phyloP scores from a whole-genome alignment of 768 basidiomycete species.

The Boletus rubropictus region DNA sequence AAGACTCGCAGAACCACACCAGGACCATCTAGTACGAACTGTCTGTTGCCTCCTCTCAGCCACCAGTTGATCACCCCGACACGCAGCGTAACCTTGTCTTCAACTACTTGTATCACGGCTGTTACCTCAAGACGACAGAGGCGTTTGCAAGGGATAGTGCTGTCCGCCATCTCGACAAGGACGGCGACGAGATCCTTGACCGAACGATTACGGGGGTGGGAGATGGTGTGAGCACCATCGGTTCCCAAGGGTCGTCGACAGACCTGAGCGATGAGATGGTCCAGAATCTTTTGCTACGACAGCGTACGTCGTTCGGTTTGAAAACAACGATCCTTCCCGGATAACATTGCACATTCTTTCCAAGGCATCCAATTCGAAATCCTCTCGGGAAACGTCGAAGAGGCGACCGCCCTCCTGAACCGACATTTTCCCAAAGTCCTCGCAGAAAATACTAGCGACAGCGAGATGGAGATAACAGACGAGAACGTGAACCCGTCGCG shows the following conservation, averaged over 20 bases:
- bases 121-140: conserved; percentile 64
- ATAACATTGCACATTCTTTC: conserved; percentile 1
- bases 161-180: conserved; percentile 57
- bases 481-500: conserved; percentile 29
- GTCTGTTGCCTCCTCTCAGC: neutral
- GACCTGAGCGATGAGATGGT: conserved; percentile 37
- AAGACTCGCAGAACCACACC: conserved; percentile 30
- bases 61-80: conserved; percentile 3
- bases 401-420: conserved; percentile 62
- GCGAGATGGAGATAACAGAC: conserved; percentile 16
- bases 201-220: conserved; percentile 16
- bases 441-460: conserved; percentile 16
- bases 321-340: neutral
- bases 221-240: neutral
- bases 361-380: conserved; percentile 67
- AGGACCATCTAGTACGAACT: conserved; percentile 41
- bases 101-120: conserved; percentile 71
- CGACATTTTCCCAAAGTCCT: conserved; percentile 73
- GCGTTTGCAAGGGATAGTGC: conserved; percentile 63
- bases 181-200: conserved; percentile 56
- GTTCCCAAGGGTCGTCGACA: conserved; percentile 14
- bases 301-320: conserved; percentile 38
- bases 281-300: conserved; percentile 45
- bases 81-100: conserved; percentile 61
- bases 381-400: conserved; percentile 68